Percentiles rank a stretch among this genome's conserved stretches.
Evolutionary conservation across 805 yeast genomes (phyloP).

Genomic region (Priceomyces haplophilus): DNA sequence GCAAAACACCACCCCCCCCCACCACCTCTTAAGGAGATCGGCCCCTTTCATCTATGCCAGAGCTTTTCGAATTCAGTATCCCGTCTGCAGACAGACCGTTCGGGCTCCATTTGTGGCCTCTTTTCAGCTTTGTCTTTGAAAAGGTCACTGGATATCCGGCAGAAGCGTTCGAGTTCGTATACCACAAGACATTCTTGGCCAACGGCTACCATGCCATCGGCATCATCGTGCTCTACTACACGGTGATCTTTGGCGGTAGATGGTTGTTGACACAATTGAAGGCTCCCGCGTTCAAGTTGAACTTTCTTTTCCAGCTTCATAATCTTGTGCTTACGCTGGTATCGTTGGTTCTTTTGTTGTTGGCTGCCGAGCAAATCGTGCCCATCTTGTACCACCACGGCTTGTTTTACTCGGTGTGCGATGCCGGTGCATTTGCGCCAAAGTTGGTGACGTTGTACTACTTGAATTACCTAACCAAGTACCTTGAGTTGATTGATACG

Average conservation of each 20-base stretch:
- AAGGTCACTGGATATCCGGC: slow-evolving; percentile 54
- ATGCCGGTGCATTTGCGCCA: slow-evolving; percentile 75
- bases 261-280: slow-evolving; percentile 48
- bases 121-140: slow-evolving; percentile 51
- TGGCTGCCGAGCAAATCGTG: slow-evolving; percentile 78
- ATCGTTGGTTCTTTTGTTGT: slow-evolving; percentile 62
- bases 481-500: slow-evolving; percentile 85
- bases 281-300: slow-evolving; percentile 68
- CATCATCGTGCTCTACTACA: slow-evolving; percentile 40
- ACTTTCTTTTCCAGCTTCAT: slow-evolving; percentile 78
- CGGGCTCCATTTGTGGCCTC: slow-evolving; percentile 65
- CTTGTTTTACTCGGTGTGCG: slow-evolving; percentile 78
- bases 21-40: no score
- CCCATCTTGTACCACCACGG: slow-evolving; percentile 79
- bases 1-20: no score
- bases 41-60: no score
- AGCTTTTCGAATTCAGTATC: slow-evolving; percentile 22
- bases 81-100: slow-evolving; percentile 48
- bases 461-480: slow-evolving; percentile 88
- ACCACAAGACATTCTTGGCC: slow-evolving; percentile 65
- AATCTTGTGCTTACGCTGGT: slow-evolving; percentile 70
- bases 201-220: slow-evolving; percentile 54
- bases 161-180: slow-evolving; percentile 62
- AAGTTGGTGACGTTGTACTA: slow-evolving; percentile 82
- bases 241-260: slow-evolving; percentile 67